A percentile compares a stretch with the other conserved stretches of the same genome.
Conservation (phyloP, 345 rosid genomes). For the Hypericum androsaemum region DNA sequence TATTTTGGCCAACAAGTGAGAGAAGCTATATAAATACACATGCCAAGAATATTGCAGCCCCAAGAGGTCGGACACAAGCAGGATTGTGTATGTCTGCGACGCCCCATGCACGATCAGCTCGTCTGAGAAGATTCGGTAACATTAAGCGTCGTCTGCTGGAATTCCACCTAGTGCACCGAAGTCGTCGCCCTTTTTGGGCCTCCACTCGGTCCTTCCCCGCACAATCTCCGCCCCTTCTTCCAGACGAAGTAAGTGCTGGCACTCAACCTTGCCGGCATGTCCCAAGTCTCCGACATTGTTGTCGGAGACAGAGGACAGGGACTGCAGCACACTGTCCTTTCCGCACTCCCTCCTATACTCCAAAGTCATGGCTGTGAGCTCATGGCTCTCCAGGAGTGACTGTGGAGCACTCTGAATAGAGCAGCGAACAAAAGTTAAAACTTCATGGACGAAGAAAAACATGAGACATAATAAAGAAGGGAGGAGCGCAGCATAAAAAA, state of each 20-base stretch:
- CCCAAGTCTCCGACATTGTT: conserved; percentile 30
- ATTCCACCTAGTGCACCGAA: conserved; percentile 5
- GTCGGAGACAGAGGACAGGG: conserved; percentile 61
- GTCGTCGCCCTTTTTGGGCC: conserved; percentile 43
- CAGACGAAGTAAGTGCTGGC: conserved; percentile 86
- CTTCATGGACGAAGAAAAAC: not conserved
- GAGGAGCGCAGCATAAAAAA: too few species aligned
- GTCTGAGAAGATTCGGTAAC: too few species aligned
- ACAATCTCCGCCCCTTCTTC: conserved; percentile 85
- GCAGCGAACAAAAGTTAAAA: not conserved
- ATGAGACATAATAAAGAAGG: not conserved
- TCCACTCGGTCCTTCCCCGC: conserved; percentile 88
- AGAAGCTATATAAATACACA: too few species aligned
- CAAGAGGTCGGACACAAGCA: too few species aligned
- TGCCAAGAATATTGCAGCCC: too few species aligned
- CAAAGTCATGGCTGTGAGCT: conserved; percentile 65
- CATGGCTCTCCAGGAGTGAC: conserved; percentile 68
- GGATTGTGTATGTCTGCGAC: too few species aligned
- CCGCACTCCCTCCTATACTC: conserved; percentile 98
- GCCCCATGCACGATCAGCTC: too few species aligned
- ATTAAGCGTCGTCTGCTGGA: not conserved
- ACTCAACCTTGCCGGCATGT: conserved; percentile 43
- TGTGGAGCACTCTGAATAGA: conserved; percentile 77
- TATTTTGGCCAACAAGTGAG: too few species aligned
- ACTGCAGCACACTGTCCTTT: conserved; percentile 81